Percentiles rank a stretch among this genome's conserved stretches.
Conservation (phyloP, 768 basidiomycete genomes). For the Tricholoma bakamatsutake region DNA sequence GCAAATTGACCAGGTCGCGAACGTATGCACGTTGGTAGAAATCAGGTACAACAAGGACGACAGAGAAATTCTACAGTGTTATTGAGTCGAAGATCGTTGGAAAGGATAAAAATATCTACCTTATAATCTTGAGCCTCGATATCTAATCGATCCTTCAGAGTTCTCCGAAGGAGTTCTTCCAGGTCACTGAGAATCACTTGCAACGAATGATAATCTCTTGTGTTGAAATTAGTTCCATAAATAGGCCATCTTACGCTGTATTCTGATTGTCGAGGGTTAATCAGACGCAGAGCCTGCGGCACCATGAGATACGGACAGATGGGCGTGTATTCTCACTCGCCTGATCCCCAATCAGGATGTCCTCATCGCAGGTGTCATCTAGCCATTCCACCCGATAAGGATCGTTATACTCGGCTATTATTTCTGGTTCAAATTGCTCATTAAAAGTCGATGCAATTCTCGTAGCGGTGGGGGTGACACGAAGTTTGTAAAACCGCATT, state of each 20-base stretch:
- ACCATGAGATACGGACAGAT: constrained; percentile 2
- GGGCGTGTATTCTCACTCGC: constrained; percentile 26
- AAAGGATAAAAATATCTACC: constrained; percentile 31
- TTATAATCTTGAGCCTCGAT: constrained; percentile 52
- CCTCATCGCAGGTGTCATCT: constrained; percentile 39
- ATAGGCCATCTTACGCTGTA: constrained; percentile 84
- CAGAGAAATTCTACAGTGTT: constrained; percentile 67
- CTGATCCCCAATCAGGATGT: constrained; percentile 66
- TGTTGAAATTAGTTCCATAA: constrained; percentile 77
- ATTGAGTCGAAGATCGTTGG: neutral
- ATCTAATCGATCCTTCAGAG: constrained; percentile 55
- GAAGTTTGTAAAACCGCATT: constrained; percentile 83
- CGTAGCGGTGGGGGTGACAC: constrained; percentile 65
- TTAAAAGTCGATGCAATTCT: constrained; percentile 75
- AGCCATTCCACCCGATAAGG: constrained; percentile 85
- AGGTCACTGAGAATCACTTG: constrained; percentile 76
- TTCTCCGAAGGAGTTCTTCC: constrained; percentile 57
- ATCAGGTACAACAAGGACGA: constrained; percentile 88
- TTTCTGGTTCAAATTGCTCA: constrained; percentile 76
- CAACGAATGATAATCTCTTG: constrained; percentile 63
- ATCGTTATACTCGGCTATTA: constrained; percentile 82
- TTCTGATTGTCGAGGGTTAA: constrained; percentile 60
- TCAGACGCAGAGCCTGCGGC: constrained; percentile 58
- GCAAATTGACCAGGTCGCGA: constrained; percentile 64
- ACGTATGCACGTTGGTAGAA: constrained; percentile 84